Percentiles rank a stretch among this genome's conserved stretches.
Conservation (phyloP, 139 green algal genomes). For the Chlorella sorokiniana region DNA sequence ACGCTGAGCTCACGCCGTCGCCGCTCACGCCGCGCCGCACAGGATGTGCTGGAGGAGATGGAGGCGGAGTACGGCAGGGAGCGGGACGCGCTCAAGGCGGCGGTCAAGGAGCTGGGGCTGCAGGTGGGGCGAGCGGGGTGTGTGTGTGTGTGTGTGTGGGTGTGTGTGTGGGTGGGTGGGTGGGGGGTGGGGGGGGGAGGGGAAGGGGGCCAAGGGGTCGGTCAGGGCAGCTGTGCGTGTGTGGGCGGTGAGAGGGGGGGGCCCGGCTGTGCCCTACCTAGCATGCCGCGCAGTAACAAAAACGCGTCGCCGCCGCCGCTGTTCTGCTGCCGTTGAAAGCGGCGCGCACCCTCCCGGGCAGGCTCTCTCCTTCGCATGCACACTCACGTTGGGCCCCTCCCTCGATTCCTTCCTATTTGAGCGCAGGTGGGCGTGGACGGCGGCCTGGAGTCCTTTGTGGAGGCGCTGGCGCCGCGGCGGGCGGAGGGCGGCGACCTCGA, state of each 20-base stretch:
- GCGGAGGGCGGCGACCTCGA: background rate
- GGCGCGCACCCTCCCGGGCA: background rate
- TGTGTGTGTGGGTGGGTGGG: background rate
- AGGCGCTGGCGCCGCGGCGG: slow-evolving; percentile 26
- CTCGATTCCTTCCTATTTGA: background rate
- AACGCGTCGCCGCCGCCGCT: no score
- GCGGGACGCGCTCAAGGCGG: slow-evolving; percentile 12
- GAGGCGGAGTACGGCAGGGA: slow-evolving; percentile 73
- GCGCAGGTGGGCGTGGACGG: slow-evolving; percentile 37
- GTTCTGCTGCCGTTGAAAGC: no score
- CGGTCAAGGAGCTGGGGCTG: slow-evolving; percentile 46
- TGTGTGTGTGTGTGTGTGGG: background rate
- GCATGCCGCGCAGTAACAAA: no score
- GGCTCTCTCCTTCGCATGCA: background rate
- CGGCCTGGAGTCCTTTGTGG: slow-evolving; percentile 53
- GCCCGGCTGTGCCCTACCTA: no score
- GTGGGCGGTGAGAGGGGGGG: no score
- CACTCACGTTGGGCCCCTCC: background rate
- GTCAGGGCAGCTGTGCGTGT: no score
- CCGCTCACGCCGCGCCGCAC: background rate
- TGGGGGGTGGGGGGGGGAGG: background rate
- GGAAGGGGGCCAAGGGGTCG: no score
- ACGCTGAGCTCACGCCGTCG: background rate
- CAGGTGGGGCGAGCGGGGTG: background rate
- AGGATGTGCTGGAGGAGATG: slow-evolving; percentile 84